These are phyloP conservation scores for Phellinidium pouzarii DNA, from an alignment of 1,284 basidiomycete species.

Conservation along the genomic window DNA sequence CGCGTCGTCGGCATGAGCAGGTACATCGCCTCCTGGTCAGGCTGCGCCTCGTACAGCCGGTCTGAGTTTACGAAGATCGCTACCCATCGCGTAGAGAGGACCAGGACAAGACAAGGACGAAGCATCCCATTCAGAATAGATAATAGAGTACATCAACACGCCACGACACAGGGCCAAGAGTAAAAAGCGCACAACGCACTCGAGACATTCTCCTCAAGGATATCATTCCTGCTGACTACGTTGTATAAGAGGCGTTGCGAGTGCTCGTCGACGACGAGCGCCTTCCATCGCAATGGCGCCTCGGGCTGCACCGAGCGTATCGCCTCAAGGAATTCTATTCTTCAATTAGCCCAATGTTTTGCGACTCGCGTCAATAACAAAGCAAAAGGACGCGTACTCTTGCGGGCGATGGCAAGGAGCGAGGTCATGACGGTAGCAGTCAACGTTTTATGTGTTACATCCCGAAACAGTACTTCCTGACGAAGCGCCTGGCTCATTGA, in stretches of 20 bases:
- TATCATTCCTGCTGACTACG: constrained; percentile 90
- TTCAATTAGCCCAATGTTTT: too few species aligned
- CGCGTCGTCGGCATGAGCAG: constrained; percentile 91
- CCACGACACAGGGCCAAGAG: neutral
- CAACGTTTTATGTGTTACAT: neutral
- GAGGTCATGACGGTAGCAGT: constrained; percentile 6
- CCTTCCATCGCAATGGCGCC: constrained; percentile 87
- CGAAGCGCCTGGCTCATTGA: neutral
- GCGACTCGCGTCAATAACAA: neutral
- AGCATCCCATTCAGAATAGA: constrained; percentile 4
- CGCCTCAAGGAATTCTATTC: constrained; percentile 71
- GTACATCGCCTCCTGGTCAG: constrained; percentile 85
- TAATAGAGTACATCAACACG: neutral
- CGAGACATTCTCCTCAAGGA: constrained; percentile 90
- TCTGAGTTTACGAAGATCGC: constrained; percentile 75
- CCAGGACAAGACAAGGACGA: neutral
- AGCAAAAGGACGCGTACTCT: constrained; percentile 4
- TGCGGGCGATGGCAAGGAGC: constrained; percentile 6
- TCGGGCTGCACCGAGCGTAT: constrained; percentile 64
- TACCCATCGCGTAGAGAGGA: constrained; percentile 27
- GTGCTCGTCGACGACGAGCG: constrained; percentile 91
- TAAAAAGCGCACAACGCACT: constrained; percentile 46
- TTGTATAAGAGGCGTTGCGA: constrained; percentile 80
- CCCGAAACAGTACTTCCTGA: neutral
- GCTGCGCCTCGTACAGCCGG: constrained; percentile 65